Evolutionary conservation across 2,329 filamentous ascomycete genomes (phyloP), one percentile per base, ranked within the genome.

Genomic region (Beauveria sp.): DNA sequence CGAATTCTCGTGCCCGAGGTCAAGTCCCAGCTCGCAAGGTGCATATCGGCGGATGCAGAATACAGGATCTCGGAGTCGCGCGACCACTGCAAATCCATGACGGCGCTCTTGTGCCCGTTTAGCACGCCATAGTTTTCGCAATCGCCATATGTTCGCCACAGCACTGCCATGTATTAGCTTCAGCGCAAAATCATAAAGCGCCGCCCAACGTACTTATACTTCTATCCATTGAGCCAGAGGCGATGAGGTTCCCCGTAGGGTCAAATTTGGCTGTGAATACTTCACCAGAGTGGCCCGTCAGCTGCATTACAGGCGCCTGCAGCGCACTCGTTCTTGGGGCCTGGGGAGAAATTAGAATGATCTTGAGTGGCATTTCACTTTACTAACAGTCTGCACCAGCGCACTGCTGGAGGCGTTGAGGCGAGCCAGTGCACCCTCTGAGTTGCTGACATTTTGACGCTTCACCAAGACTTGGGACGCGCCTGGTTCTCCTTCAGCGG

Each of bases 11-110:
- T 84, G n/a, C 93, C 93, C 0, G 91, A 93, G 66, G 95, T 93
- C 47, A 96, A 77, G 70, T 99, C 93, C 93, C 93, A 99, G 72
- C 91, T 96, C 45, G 93, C 93, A 34, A 98, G 81, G 67, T 93
- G 91, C 84, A 87, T 93, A 73, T 99, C 95, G 66, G 95, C 93
- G 40, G 93, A 96, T 50, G 93, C 93, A 8, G 93, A 95, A 71
- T 93, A 98, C 57, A 99, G 75, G 47, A 93, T 88, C 69, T 89
- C 86, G 22, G 92, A 96, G 77, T 99, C 95, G 72, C 95, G 88
- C 30, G 95, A 96, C 95, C 95, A 99, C 71, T 96, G 92, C 51
- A 99, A 78, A 74, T 98, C 95, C 28, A 98, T 80, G 54, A 99
- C 80, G 1, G 95, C 95, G 66, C 91, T 91, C 72, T 91, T 92